Percentiles rank a stretch among this genome's conserved stretches.
phyloP scores from a whole-genome alignment of 495 filamentous ascomycete genomes.

The Penicillium canescens region DNA sequence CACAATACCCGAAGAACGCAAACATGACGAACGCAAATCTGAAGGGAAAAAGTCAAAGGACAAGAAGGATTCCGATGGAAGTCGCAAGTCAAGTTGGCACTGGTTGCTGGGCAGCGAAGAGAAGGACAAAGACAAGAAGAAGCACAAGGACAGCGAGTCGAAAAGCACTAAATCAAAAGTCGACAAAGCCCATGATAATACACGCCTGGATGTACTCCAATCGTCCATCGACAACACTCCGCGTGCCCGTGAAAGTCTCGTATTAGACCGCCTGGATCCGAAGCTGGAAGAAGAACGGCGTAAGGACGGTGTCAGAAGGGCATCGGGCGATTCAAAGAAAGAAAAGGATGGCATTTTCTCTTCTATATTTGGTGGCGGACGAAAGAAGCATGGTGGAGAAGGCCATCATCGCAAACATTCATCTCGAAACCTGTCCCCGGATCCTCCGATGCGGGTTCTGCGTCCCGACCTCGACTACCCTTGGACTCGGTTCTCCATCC shows the following conservation, averaged over 20 bases:
- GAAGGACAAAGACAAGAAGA: slow-evolving; percentile 70
- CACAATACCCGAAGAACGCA: slow-evolving; percentile 68
- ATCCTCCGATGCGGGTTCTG: slow-evolving; percentile 68
- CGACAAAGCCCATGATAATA: slow-evolving; percentile 64
- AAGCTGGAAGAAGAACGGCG: slow-evolving; percentile 80
- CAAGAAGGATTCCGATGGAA: slow-evolving; percentile 57
- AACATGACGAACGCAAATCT: slow-evolving; percentile 58
- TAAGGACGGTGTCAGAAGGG: slow-evolving; percentile 76
- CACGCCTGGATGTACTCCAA: slow-evolving; percentile 79
- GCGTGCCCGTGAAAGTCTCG: slow-evolving; percentile 78
- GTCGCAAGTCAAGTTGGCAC: slow-evolving; percentile 81
- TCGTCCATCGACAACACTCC: slow-evolving; percentile 68
- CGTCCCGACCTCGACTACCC: slow-evolving; percentile 89
- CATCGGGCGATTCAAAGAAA: slow-evolving; percentile 75
- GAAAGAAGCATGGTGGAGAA: slow-evolving; percentile 68
- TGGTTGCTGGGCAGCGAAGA: slow-evolving; percentile 74
- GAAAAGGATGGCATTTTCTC: slow-evolving; percentile 88
- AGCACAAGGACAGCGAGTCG: slow-evolving; percentile 59
- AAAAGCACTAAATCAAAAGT: slow-evolving; percentile 63
- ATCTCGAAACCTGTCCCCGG: slow-evolving; percentile 77
- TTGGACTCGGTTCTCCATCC: slow-evolving; percentile 92
- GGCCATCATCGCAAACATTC: slow-evolving; percentile 72
- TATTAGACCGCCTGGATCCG: slow-evolving; percentile 75
- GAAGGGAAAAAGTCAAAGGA: slow-evolving; percentile 68
- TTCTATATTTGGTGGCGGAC: slow-evolving; percentile 82